These are phyloP conservation scores for Scenedesmus sp. DNA, from an alignment of 163 green algal species.

Conservation along the genomic window DNA sequence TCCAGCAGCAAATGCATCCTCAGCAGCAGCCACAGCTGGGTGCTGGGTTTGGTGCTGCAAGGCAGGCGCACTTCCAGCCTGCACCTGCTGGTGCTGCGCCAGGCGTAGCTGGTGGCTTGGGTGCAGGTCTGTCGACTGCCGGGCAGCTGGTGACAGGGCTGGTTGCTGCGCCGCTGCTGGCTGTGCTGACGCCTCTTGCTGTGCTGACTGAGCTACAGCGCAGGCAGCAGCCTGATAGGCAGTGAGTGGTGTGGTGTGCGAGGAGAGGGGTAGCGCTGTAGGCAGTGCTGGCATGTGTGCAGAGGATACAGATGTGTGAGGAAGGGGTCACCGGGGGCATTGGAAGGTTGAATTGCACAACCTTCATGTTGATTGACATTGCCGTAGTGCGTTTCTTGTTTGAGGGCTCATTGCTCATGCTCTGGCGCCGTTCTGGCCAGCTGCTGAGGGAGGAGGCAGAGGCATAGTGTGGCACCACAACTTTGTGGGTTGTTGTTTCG, in stretches of 20 bases:
- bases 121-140: background rate
- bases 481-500: background rate
- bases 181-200: slow-evolving; percentile 36
- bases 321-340: background rate
- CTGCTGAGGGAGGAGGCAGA: background rate
- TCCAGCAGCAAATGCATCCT: background rate
- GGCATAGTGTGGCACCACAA: background rate
- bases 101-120: background rate
- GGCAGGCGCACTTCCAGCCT: background rate
- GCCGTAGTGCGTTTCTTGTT: background rate
- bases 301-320: background rate
- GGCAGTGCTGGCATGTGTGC: background rate
- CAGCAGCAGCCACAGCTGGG: slow-evolving; percentile 1
- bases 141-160: slow-evolving; percentile 49
- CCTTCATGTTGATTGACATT: background rate
- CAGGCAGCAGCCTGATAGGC: slow-evolving; percentile 13
- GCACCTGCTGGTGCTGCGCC: background rate
- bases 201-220: slow-evolving; percentile 44
- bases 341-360: background rate
- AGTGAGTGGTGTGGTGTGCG: background rate
- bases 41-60: slow-evolving; percentile 6
- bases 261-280: background rate
- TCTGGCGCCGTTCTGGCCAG: background rate
- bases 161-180: slow-evolving; percentile 44
- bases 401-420: background rate